phyloP scores from a whole-genome alignment of 2,329 filamentous ascomycete genomes.

The Aspergillus felis region DNA sequence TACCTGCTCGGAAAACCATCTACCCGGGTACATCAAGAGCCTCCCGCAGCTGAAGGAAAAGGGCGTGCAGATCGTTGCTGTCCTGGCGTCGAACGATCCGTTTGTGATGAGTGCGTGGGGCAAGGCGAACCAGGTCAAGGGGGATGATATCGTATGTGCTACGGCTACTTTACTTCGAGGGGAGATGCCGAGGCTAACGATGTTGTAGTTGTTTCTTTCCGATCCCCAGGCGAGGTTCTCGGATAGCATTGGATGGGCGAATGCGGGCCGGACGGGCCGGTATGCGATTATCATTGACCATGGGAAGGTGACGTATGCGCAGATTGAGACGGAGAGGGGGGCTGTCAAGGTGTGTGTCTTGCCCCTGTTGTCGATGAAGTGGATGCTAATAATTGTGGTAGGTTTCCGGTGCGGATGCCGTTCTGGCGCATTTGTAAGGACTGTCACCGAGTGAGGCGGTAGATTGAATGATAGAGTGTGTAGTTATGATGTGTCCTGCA shows the following conservation, averaged over 20 bases:
- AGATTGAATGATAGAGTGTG: too few relatives aligned
- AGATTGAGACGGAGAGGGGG: slow-evolving; percentile 57
- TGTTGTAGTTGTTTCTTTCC: slow-evolving; percentile 64
- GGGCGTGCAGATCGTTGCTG: slow-evolving; percentile 74
- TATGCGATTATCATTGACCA: slow-evolving; percentile 79
- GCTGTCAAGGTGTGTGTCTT: slow-evolving; percentile 28
- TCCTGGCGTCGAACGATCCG: slow-evolving; percentile 76
- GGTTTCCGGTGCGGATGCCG: slow-evolving; percentile 31
- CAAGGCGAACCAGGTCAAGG: slow-evolving; percentile 75
- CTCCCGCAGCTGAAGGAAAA: slow-evolving; percentile 66
- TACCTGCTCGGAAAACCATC: slow-evolving; percentile 73
- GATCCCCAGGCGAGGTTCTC: slow-evolving; percentile 69
- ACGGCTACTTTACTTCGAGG: background rate
- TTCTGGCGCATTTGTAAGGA: slow-evolving; percentile 29
- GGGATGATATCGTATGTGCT: slow-evolving; percentile 58
- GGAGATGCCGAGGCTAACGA: background rate
- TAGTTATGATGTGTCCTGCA: too few relatives aligned
- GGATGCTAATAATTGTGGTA: too few relatives aligned
- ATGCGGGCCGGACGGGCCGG: slow-evolving; percentile 62
- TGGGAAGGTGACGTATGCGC: slow-evolving; percentile 75
- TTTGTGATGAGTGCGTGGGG: slow-evolving; percentile 85
- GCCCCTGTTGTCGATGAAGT: too few relatives aligned
- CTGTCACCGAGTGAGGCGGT: background rate
- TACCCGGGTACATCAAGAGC: slow-evolving; percentile 73
- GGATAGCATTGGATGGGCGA: slow-evolving; percentile 70